phyloP scores from a whole-genome alignment of 352 stramenopile genomes.

The Globisporangium spinosum region DNA sequence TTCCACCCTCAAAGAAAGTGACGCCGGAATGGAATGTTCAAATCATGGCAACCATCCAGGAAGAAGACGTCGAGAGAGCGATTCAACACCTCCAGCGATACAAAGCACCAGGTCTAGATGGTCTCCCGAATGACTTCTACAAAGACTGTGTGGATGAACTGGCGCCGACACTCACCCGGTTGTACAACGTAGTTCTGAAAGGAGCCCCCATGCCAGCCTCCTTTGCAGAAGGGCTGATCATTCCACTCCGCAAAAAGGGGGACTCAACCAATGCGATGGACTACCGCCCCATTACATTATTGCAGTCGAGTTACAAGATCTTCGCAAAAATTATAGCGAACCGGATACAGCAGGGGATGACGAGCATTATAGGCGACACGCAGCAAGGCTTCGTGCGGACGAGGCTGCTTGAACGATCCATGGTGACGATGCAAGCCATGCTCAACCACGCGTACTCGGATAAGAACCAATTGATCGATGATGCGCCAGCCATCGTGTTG shows the following conservation, averaged over 20 bases:
- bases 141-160: neutral
- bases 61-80: neutral
- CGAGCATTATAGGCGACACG: neutral
- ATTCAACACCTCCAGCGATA: neutral
- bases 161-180: neutral
- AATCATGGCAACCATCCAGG: neutral
- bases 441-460: no score
- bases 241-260: conserved; percentile 23
- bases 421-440: no score
- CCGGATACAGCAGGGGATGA: conserved; percentile 5
- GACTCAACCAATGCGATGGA: conserved; percentile 18
- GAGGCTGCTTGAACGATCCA: no score
- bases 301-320: conserved; percentile 30
- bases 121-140: neutral
- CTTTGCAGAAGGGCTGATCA: no score
- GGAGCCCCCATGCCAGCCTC: neutral
- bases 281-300: conserved; percentile 24
- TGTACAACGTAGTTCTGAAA: neutral
- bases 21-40: neutral
- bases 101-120: neutral
- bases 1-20: neutral
- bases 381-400: no score
- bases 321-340: conserved; percentile 15
- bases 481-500: no score
- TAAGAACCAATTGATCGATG: no score